Conservation (phyloP, 129 eudicot genomes). For the Pulicaria dysenterica region DNA sequence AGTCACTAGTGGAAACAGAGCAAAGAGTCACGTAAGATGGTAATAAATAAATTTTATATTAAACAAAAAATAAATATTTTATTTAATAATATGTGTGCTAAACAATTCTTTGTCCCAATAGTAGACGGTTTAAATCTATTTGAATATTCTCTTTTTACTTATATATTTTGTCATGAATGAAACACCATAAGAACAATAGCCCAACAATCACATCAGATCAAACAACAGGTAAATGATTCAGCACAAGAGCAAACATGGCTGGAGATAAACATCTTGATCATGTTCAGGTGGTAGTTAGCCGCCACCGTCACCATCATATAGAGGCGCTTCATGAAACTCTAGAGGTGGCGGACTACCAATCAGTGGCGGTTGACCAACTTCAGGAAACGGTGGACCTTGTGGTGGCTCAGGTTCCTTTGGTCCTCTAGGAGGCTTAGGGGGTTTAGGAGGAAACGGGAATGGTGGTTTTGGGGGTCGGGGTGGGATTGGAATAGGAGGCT, state of each 20-base stretch:
- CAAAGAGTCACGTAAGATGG: too few relatives aligned
- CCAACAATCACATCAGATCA: constrained; percentile 27
- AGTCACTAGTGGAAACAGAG: too few relatives aligned
- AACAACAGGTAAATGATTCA: constrained; percentile 1
- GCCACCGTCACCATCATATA: too few relatives aligned
- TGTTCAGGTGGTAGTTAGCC: too few relatives aligned
- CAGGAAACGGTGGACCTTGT: constrained; percentile 23
- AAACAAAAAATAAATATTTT: constrained; percentile 16
- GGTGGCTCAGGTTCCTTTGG: constrained; percentile 25
- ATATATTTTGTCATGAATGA: constrained; percentile 28
- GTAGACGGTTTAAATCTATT: constrained; percentile 6
- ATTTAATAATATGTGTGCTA: constrained; percentile 12
- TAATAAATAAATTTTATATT: background rate
- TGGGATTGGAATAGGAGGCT: constrained; percentile 36
- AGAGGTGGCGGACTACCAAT: constrained; percentile 14
- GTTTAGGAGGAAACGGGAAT: too few relatives aligned
- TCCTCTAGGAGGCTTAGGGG: constrained; percentile 35
- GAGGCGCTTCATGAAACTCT: constrained; percentile 8
- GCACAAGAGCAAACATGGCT: constrained; percentile 16
- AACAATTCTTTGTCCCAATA: constrained; percentile 6
- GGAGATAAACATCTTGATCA: too few relatives aligned
- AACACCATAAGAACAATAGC: constrained; percentile 14
- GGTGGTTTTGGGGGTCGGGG: constrained; percentile 37
- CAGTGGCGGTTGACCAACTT: constrained; percentile 27
- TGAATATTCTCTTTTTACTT: constrained; percentile 10